Evolutionary conservation across 164 flowering plant species (phyloP).

Genomic region (Protea cynaroides): DNA sequence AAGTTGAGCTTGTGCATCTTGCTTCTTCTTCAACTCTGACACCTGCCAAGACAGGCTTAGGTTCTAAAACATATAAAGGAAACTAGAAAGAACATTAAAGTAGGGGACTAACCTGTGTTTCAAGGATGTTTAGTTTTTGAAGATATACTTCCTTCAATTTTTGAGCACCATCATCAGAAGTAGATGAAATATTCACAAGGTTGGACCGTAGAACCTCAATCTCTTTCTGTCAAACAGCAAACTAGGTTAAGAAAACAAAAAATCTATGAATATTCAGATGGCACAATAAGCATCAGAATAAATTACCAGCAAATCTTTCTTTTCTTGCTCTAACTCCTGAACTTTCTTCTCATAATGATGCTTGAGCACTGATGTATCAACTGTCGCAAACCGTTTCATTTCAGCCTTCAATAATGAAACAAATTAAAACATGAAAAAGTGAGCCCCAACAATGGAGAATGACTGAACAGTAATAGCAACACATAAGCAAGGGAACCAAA

Average conservation of each 20-base stretch:
- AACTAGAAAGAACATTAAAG: neutral
- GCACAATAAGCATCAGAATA: neutral
- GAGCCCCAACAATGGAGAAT: neutral
- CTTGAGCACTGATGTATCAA: conserved; percentile 71
- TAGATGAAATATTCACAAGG: conserved; percentile 62
- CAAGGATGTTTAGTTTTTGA: conserved; percentile 81
- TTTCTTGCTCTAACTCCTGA: conserved; percentile 81
- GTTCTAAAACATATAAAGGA: neutral
- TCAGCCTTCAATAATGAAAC: conserved; percentile 62
- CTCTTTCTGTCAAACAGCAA: conserved; percentile 59
- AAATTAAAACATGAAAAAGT: conserved; percentile 2
- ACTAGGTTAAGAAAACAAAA: neutral
- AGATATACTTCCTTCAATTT: conserved; percentile 85
- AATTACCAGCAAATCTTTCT: conserved; percentile 60
- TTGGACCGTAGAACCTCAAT: conserved; percentile 69
- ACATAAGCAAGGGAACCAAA: too few species aligned
- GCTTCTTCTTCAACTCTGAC: conserved; percentile 87
- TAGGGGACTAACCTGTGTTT: conserved; percentile 59
- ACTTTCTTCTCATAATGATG: conserved; percentile 97
- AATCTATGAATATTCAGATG: neutral
- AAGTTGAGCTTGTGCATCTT: conserved; percentile 94
- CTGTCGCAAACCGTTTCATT: conserved; percentile 70
- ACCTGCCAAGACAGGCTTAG: conserved; percentile 46
- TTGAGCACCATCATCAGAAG: conserved; percentile 81
- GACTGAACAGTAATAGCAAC: neutral